These are phyloP conservation scores for Setomelanomma holmii DNA, from an alignment of 2,329 filamentous ascomycete genomes.

Conservation along the genomic window DNA sequence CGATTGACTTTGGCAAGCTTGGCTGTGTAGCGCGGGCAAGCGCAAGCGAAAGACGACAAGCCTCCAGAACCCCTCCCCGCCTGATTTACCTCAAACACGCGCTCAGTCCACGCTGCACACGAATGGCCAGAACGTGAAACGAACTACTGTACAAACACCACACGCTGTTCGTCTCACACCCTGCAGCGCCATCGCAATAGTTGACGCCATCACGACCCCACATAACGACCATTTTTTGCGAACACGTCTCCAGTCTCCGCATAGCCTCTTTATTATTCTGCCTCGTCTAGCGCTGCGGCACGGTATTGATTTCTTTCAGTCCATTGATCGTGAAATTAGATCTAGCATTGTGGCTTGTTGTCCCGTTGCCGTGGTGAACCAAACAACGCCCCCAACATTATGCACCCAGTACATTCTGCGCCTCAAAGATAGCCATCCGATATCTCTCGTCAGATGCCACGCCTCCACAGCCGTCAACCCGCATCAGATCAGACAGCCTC, in stretches of 20 bases:
- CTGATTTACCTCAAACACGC: conserved; percentile 12
- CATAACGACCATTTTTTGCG: neutral
- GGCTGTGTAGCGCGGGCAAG: conserved; percentile 6
- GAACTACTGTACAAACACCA: conserved; percentile 17
- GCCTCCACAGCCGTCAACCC: too few species aligned
- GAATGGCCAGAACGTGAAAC: conserved; percentile 13
- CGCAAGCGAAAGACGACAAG: conserved; percentile 12
- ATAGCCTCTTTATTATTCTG: neutral
- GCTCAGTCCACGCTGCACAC: neutral
- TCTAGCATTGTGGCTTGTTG: neutral
- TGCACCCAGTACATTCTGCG: too few species aligned
- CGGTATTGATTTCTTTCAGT: neutral
- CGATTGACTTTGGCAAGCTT: too few species aligned
- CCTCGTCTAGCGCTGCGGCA: neutral
- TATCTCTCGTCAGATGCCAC: too few species aligned
- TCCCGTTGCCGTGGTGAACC: neutral
- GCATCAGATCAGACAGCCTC: neutral
- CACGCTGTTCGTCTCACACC: conserved; percentile 13
- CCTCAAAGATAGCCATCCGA: too few species aligned
- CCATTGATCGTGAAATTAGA: neutral
- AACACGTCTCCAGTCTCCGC: neutral
- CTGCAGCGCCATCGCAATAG: neutral
- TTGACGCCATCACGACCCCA: conserved; percentile 7
- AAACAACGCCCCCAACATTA: too few species aligned
- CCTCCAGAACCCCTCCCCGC: neutral